phyloP scores from a whole-genome alignment of 1,284 basidiomycete genomes.

The Tylopilus orsonianus region DNA sequence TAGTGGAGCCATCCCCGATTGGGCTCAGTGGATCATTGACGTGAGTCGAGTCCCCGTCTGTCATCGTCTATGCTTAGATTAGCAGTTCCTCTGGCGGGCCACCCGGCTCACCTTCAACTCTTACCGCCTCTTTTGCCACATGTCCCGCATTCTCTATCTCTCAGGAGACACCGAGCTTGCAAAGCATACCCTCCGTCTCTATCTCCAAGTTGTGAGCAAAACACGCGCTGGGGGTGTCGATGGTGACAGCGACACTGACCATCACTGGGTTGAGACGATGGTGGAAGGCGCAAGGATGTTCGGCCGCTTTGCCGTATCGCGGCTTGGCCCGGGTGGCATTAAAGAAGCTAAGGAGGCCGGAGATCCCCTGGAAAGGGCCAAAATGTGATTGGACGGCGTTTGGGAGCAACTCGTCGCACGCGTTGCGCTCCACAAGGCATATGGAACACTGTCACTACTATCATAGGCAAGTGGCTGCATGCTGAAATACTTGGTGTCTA shows the following conservation, averaged over 20 bases:
- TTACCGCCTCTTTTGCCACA: slow-evolving; percentile 78
- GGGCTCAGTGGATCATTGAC: slow-evolving; percentile 72
- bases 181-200: slow-evolving; percentile 74
- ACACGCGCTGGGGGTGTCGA: slow-evolving; percentile 45
- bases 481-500: background rate
- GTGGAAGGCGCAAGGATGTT: slow-evolving; percentile 77
- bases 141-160: slow-evolving; percentile 70
- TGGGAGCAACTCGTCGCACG: slow-evolving; percentile 50
- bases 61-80: background rate
- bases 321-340: slow-evolving; percentile 37
- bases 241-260: slow-evolving; percentile 57
- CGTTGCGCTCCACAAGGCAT: slow-evolving; percentile 67
- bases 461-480: slow-evolving; percentile 47
- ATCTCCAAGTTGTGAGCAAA: slow-evolving; percentile 83
- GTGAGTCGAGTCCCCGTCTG: slow-evolving; percentile 41
- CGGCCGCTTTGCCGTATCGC: slow-evolving; percentile 46
- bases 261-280: slow-evolving; percentile 69
- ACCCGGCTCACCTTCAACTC: slow-evolving; percentile 91
- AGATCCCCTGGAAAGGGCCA: slow-evolving; percentile 54
- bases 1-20: slow-evolving; percentile 56
- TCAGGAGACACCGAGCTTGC: slow-evolving; percentile 69
- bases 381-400: slow-evolving; percentile 46
- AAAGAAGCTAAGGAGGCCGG: slow-evolving; percentile 63
- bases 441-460: slow-evolving; percentile 57
- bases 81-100: slow-evolving; percentile 85